phyloP scores from a whole-genome alignment of 257 asterid species.

The Ophiorrhiza pumila region DNA sequence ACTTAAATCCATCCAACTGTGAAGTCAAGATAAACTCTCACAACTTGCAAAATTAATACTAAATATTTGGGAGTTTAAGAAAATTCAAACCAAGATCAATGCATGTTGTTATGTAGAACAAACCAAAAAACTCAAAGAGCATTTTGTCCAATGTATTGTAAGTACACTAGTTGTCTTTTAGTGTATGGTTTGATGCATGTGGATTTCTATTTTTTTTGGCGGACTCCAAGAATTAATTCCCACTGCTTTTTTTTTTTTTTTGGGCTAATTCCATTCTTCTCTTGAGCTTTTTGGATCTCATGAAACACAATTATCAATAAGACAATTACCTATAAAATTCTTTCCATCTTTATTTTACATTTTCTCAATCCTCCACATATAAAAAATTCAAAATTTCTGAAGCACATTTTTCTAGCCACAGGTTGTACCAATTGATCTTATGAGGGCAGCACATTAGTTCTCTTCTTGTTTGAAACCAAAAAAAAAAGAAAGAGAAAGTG shows the following conservation, averaged over 20 bases:
- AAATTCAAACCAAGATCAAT: conserved; percentile 6
- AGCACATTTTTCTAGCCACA: too few relatives aligned
- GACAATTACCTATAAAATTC: background rate
- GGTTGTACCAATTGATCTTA: background rate
- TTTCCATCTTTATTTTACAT: background rate
- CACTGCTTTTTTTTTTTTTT: conserved; percentile 35
- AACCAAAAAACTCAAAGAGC: conserved; percentile 16
- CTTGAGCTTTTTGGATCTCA: conserved; percentile 23
- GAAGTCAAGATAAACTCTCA: conserved; percentile 3
- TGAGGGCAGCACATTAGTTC: background rate
- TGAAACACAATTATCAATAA: conserved; percentile 22
- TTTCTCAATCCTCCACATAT: background rate
- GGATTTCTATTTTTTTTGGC: conserved; percentile 33
- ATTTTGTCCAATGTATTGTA: conserved; percentile 57
- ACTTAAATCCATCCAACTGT: conserved; percentile 17
- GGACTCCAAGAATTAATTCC: conserved; percentile 27
- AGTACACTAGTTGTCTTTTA: conserved; percentile 45
- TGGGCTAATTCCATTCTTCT: conserved; percentile 33
- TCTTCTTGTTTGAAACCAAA: too few relatives aligned
- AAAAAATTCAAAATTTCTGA: too few relatives aligned
- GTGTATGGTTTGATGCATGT: conserved; percentile 41
- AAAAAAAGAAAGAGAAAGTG: too few relatives aligned
- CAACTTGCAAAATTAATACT: conserved; percentile 32
- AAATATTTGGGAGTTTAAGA: conserved; percentile 19
- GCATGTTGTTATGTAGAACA: background rate